phyloP scores from a whole-genome alignment of 257 asterid species.

The Przewalskia tangutica region DNA sequence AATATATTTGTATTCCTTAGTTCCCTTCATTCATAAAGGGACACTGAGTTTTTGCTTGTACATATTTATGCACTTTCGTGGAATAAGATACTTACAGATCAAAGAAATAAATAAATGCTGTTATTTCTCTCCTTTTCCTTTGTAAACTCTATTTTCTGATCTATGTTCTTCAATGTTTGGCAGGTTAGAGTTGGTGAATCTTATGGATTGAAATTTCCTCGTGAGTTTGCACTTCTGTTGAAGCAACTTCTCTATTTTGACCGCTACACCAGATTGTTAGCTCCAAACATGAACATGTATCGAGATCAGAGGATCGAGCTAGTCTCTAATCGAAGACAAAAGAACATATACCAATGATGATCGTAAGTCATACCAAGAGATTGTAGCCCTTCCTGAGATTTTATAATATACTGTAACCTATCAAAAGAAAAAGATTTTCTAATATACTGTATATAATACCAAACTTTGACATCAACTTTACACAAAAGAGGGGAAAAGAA shows the following conservation, averaged over 20 bases:
- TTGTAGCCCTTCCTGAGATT: background rate
- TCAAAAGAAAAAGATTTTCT: background rate
- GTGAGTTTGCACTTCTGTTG: constrained; percentile 96
- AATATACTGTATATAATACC: constrained; percentile 4
- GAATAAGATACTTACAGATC: background rate
- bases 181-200: constrained; percentile 96
- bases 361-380: background rate
- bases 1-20: background rate
- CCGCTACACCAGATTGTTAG: constrained; percentile 81
- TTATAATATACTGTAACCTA: background rate
- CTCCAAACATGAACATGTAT: constrained; percentile 93
- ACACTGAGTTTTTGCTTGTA: background rate
- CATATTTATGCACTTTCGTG: background rate
- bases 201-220: constrained; percentile 85
- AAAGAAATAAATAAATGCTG: background rate
- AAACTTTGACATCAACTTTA: background rate
- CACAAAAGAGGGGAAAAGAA: background rate
- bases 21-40: background rate
- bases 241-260: constrained; percentile 94
- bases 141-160: background rate
- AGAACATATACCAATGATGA: constrained; percentile 23
- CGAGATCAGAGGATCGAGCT: constrained; percentile 84
- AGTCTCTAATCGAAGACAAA: constrained; percentile 40
- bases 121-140: background rate
- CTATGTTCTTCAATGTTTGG: background rate